Base-by-base conservation (phyloP, 2,329 filamentous ascomycete genomes). In the Xylariaceae sp. region DNA sequence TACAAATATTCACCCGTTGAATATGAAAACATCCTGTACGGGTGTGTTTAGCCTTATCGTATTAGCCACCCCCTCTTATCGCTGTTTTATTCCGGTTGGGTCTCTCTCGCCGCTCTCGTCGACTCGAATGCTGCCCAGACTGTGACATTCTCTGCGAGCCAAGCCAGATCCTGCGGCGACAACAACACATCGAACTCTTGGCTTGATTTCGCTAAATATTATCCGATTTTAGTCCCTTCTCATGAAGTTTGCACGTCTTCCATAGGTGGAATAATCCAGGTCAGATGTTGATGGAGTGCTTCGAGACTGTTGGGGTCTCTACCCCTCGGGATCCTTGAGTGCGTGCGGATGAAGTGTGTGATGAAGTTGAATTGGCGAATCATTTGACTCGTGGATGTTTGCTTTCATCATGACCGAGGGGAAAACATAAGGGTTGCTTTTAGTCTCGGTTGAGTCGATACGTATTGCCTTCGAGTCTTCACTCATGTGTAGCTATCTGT, bases 241-340 rank as follows among this genome's bases (percentile, higher is more conserved):
- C 2, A 2, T 18, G 17, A 18, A 18, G 17, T 18, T 18, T 18
- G 17, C 17, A 18, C 17, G 2, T 18, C 17, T 18, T 18, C 60
- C 53, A 57, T 62, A 59, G 55, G 60, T 56, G 17, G 17, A 52
- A 56, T 45, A 62, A 60, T 2, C 17, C 17, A 17, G 17, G 17
- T 17, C 17, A 50, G 30, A 49, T 39, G 17, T 55, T 54, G 13
- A 2, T 18, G 17, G 17, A 18, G 17, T 18, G 17, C 17, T 18
- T 18, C 17, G 17, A 18, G 2, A 18, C 2, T 18, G 17, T 2
- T 2, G 17, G 53, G 51, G 37, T 37, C 18, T 8, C 18, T 35
- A 35, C 47, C 50, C 18, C 39, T 47, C 42, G 47, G 51, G 44
- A 44, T 30, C 10, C 9, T 55, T 47, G 51, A 52, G 50, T 50